Evolutionary conservation across 768 basidiomycete genomes (phyloP).

Genomic region (Chiua virens): DNA sequence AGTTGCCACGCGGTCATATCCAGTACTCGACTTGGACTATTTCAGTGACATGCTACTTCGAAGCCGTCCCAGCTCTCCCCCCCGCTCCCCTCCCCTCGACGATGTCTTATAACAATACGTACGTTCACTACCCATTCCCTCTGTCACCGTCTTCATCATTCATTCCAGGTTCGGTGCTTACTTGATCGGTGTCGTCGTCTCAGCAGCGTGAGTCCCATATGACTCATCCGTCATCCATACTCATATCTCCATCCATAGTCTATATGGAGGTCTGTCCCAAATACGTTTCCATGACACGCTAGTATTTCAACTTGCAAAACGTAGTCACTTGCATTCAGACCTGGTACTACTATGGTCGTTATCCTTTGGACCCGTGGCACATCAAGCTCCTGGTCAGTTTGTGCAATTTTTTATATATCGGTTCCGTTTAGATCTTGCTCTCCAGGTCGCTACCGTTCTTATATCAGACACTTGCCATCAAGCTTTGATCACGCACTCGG

Average conservation of each 20-base stretch:
- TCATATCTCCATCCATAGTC: conserved; percentile 29
- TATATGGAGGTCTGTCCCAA: conserved; percentile 47
- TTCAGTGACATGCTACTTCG: background rate
- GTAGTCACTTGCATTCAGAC: conserved; percentile 58
- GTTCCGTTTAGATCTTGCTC: background rate
- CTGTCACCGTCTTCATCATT: conserved; percentile 1
- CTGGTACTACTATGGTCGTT: conserved; percentile 52
- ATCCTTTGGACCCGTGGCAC: conserved; percentile 53
- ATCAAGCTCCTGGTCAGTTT: conserved; percentile 47
- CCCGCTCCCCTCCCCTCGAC: background rate
- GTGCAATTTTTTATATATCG: background rate
- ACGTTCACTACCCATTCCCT: conserved; percentile 7
- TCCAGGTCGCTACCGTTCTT: conserved; percentile 53
- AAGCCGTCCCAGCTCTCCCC: background rate
- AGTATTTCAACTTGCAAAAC: conserved; percentile 1
- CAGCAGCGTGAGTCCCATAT: conserved; percentile 44
- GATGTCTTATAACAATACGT: conserved; percentile 42
- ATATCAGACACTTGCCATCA: conserved; percentile 58
- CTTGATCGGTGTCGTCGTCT: conserved; percentile 53
- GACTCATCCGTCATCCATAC: conserved; percentile 1
- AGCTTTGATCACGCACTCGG: conserved; percentile 53
- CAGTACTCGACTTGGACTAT: background rate
- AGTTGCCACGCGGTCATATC: conserved; percentile 7
- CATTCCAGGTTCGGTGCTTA: conserved; percentile 50
- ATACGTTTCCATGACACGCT: background rate